These are phyloP conservation scores for Saccharomyces hybrid DNA, from an alignment of 1,139 yeast genomes.

Conservation along the genomic window DNA sequence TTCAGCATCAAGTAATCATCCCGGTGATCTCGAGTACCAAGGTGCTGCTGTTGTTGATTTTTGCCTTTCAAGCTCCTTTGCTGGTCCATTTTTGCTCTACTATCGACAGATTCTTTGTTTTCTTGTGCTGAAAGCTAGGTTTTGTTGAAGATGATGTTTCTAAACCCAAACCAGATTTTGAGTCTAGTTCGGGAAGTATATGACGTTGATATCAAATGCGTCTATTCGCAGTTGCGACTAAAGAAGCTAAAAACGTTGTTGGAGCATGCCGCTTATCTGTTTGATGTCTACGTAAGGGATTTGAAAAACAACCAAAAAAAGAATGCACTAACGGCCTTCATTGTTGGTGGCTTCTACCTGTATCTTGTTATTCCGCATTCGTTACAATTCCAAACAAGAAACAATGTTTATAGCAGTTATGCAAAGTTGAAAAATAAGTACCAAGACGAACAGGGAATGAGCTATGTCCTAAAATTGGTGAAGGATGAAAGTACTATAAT, in stretches of 20 bases:
- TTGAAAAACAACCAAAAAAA: constrained; percentile 2
- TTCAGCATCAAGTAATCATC: background rate
- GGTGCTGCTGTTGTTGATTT: background rate
- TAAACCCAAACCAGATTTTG: constrained; percentile 4
- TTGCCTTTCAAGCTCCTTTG: background rate
- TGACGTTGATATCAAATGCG: constrained; percentile 26
- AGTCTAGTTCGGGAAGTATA: constrained; percentile 27
- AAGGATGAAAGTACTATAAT: background rate
- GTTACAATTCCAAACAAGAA: constrained; percentile 30
- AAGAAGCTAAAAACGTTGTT: constrained; percentile 31
- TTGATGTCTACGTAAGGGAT: constrained; percentile 15
- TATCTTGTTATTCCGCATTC: constrained; percentile 28
- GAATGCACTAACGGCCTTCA: constrained; percentile 18
- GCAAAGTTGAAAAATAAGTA: constrained; percentile 23
- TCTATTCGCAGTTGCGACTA: constrained; percentile 25
- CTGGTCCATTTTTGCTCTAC: background rate
- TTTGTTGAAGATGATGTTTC: background rate
- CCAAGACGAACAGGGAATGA: constrained; percentile 28
- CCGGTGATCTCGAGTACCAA: background rate
- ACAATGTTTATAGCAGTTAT: constrained; percentile 29
- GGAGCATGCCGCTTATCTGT: constrained; percentile 29
- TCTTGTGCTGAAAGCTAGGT: background rate
- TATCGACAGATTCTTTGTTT: background rate
- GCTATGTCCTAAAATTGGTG: constrained; percentile 18
- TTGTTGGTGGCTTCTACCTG: constrained; percentile 27